Percentiles rank a stretch among this genome's conserved stretches.
These are phyloP conservation scores for Cutaneotrichosporon sp. DNA, from an alignment of 1,284 basidiomycete species.

Conservation along the genomic window DNA sequence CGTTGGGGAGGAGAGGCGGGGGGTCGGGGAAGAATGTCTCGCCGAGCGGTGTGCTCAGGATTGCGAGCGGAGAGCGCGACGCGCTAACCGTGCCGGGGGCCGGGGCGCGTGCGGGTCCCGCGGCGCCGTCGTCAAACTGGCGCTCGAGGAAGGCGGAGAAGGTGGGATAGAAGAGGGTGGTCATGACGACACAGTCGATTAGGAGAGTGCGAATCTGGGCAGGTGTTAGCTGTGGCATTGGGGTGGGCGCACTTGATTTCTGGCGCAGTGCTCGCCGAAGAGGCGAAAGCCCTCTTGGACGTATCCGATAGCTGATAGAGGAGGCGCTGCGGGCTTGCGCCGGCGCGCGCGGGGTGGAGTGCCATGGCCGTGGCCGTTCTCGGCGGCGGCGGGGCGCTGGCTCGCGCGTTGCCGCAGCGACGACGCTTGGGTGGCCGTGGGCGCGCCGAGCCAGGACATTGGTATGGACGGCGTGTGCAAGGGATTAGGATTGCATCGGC, in stretches of 20 bases:
- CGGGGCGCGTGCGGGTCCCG: neutral
- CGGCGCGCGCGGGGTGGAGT: neutral
- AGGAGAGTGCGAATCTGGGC: constrained; percentile 93
- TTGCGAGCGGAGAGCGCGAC: constrained; percentile 3
- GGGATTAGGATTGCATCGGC: neutral
- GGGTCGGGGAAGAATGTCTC: constrained; percentile 36
- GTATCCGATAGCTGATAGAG: constrained; percentile 20
- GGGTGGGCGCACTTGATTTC: constrained; percentile 49
- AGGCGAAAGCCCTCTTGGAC: constrained; percentile 34
- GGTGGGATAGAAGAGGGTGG: constrained; percentile 90
- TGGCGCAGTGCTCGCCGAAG: constrained; percentile 53
- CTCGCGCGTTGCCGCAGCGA: constrained; percentile 19
- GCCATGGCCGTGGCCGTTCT: constrained; percentile 1
- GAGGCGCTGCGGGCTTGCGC: neutral
- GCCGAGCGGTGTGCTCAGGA: constrained; percentile 11
- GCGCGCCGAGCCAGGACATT: constrained; percentile 29
- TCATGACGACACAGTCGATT: constrained; percentile 91
- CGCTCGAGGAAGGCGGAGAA: constrained; percentile 74
- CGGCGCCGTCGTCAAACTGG: constrained; percentile 23
- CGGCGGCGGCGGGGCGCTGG: constrained; percentile 4
- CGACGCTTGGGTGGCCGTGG: constrained; percentile 6
- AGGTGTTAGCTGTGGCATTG: constrained; percentile 54
- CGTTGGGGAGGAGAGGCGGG: constrained; percentile 43
- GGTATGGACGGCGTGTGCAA: constrained; percentile 1
- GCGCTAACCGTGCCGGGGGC: constrained; percentile 3